Evolutionary conservation across 352 stramenopile genomes (phyloP), one percentile per base, ranked within the genome.

Genomic region (Pythium sp.): DNA sequence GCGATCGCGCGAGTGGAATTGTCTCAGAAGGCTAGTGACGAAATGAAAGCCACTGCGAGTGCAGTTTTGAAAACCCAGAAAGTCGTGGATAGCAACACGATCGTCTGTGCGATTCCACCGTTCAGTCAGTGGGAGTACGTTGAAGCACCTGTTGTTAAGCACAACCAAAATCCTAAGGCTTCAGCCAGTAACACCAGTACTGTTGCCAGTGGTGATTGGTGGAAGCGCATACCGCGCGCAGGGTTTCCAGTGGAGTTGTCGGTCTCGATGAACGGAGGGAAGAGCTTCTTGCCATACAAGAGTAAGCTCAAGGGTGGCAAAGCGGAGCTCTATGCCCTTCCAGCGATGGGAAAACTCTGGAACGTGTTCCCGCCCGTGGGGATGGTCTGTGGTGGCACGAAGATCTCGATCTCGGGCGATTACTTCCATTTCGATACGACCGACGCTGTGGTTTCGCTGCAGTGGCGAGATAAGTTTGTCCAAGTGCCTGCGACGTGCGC

Each of bases 381-480:
- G 1, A 75, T 81, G 46, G 60, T 79, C 3, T 65, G 57, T 11
- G 85, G 85, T 22, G 76, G 77, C 6, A 91, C 82, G 8, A 70
- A 81, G 28, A 72, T 93, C 2, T 76, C 76, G 0, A 62, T 93
- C 20, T 70, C 74, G 5, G 75, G 72, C 0, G 73, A 86, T 28
- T 87, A 81, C 34, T 86, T 89, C 32, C 72, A 81, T 32, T 89
- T 89, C 51, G 83, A 90, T 38, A 86, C 82, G 0, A 59, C 86
- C 38, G 81, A 93, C 32, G 74, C 71, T 6, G 68, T 73, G 22
- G 79, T 87, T 2, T 74, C 74, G 36, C 60, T 92, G 6, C 72
- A 78, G 30, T 90, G 80, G 74, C 71, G 65, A 68, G 77, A 79
- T 47, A 80, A 69, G 26, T 66, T 73, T 30, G 15, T 76, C 1